phyloP scores from a whole-genome alignment of 176 grass and related monocot genomes.

The Canna indica region DNA sequence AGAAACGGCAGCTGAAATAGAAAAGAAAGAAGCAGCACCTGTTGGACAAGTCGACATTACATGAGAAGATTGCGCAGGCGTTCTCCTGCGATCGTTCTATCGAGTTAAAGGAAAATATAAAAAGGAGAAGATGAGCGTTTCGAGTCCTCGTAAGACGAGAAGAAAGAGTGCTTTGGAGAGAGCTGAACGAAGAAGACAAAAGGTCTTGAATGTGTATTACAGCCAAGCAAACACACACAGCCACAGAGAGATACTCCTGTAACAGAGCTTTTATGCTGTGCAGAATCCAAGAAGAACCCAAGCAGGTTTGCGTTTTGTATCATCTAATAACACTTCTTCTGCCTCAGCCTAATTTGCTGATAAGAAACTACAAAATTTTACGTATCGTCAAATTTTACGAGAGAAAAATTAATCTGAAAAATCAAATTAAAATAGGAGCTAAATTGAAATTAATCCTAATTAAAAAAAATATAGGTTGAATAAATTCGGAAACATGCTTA shows the following conservation, averaged over 20 bases:
- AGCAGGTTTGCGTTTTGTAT: background rate
- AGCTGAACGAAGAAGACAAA: background rate
- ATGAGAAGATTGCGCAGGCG: background rate
- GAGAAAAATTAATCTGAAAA: too few species aligned
- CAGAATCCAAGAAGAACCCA: background rate
- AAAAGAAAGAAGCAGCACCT: conserved; percentile 19
- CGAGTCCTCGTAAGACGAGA: background rate
- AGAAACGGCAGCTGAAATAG: background rate
- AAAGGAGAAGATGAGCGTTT: background rate
- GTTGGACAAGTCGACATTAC: background rate
- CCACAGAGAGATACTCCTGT: background rate
- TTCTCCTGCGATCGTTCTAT: background rate
- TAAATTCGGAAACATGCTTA: too few species aligned
- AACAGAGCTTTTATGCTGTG: too few species aligned
- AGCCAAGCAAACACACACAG: background rate
- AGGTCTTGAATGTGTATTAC: background rate
- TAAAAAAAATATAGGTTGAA: too few species aligned
- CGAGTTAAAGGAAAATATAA: background rate
- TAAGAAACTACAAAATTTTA: too few species aligned
- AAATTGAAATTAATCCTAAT: too few species aligned
- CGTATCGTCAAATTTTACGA: too few species aligned
- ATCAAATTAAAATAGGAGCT: too few species aligned
- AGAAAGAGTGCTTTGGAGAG: background rate
- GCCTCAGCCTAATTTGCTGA: too few species aligned
- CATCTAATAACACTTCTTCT: too few species aligned